Percentiles rank a stretch among this genome's conserved stretches.
phyloP scores from a whole-genome alignment of 164 flowering plant genomes.

The Umbilicus rupestris region DNA sequence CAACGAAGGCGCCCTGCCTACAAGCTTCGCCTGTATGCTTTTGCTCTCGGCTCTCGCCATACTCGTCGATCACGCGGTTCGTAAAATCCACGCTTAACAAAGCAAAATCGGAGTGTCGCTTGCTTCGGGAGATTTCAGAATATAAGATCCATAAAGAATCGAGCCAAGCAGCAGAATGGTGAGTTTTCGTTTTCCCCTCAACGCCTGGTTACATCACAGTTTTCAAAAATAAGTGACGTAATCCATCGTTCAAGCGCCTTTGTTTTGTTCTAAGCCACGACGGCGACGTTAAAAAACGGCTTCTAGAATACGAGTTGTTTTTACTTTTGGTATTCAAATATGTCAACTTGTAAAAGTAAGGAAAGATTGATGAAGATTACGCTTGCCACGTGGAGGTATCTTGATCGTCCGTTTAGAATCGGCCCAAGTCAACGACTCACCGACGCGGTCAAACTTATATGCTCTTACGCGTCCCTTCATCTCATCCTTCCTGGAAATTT shows the following conservation, averaged over 20 bases:
- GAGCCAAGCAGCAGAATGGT: not conserved
- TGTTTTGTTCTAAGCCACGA: no score
- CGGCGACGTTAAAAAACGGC: no score
- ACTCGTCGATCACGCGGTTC: not conserved
- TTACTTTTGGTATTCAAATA: not conserved
- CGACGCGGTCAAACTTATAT: not conserved
- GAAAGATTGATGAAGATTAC: not conserved
- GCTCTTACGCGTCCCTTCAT: not conserved
- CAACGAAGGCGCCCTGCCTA: slow-evolving; percentile 28
- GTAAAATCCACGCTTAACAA: not conserved
- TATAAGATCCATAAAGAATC: not conserved
- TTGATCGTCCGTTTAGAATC: not conserved
- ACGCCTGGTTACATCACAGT: not conserved
- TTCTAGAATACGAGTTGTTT: not conserved
- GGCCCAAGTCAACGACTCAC: not conserved
- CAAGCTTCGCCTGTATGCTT: slow-evolving; percentile 54
- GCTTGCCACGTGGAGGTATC: not conserved
- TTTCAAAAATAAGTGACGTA: no score
- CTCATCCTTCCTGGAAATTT: not conserved
- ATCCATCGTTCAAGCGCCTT: no score
- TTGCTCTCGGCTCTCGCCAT: slow-evolving; percentile 36
- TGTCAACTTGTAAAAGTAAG: not conserved
- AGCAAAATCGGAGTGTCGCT: not conserved
- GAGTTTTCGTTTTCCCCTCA: not conserved
- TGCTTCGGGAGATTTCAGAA: not conserved